Percentiles rank a stretch among this genome's conserved stretches.
Evolutionary conservation across 495 filamentous ascomycete species (phyloP).

Genomic region (Xylaria intraflava): DNA sequence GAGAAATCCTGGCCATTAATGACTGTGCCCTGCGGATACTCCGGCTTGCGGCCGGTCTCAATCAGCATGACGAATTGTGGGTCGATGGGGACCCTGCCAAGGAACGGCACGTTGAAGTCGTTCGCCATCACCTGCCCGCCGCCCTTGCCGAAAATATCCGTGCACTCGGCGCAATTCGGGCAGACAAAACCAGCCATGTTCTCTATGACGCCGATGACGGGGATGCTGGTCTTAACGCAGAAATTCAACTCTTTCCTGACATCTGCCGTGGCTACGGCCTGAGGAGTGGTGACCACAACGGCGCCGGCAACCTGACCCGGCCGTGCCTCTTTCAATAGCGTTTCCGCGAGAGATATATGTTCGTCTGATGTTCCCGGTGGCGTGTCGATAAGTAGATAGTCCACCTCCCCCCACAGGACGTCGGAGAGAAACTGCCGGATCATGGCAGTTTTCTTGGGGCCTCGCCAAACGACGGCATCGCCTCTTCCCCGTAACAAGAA

Average conservation of each 20-base stretch:
- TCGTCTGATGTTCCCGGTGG: slow-evolving; percentile 96
- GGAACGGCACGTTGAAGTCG: slow-evolving; percentile 75
- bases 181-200: slow-evolving; percentile 98
- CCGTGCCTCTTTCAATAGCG: slow-evolving; percentile 57
- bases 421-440: slow-evolving; percentile 90
- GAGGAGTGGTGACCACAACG: slow-evolving; percentile 91
- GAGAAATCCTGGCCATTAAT: slow-evolving; percentile 43
- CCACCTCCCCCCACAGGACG: slow-evolving; percentile 81
- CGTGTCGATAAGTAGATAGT: slow-evolving; percentile 91
- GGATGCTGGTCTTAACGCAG: slow-evolving; percentile 76
- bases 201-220: slow-evolving; percentile 83
- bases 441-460: slow-evolving; percentile 99
- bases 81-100: slow-evolving; percentile 87
- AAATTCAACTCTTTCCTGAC: slow-evolving; percentile 97
- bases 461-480: slow-evolving; percentile 93
- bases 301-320: slow-evolving; percentile 66
- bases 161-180: slow-evolving; percentile 89
- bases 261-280: slow-evolving; percentile 87
- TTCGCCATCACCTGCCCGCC: slow-evolving; percentile 85
- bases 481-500: slow-evolving; percentile 78
- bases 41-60: slow-evolving; percentile 45
- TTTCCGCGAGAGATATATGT: slow-evolving; percentile 90
- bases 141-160: slow-evolving; percentile 83
- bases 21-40: slow-evolving; percentile 43
- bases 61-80: slow-evolving; percentile 53